phyloP scores from a whole-genome alignment of 306 rosid species.

The Cicer pinnatifidum region DNA sequence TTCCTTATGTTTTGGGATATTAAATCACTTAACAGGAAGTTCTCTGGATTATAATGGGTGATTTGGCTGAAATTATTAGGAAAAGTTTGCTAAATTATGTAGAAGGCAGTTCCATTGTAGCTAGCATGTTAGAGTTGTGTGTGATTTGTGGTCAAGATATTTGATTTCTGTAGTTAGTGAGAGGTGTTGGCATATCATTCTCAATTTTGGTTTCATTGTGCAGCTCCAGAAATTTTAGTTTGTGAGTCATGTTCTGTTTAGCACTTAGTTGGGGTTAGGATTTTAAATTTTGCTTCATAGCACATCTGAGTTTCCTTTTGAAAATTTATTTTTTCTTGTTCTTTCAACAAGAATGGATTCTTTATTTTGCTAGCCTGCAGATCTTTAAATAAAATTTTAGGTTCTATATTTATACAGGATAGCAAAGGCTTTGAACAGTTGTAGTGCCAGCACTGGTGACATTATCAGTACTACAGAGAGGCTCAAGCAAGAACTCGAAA shows the following conservation, averaged over 20 bases:
- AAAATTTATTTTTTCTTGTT: slow-evolving; percentile 23
- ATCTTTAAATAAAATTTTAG: slow-evolving; percentile 26
- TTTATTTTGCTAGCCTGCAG: slow-evolving; percentile 10
- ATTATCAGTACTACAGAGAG: slow-evolving; percentile 87
- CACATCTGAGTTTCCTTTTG: slow-evolving; percentile 17
- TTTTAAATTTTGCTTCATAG: slow-evolving; percentile 26
- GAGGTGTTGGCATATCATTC: slow-evolving; percentile 3
- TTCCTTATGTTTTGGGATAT: background rate
- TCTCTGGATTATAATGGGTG: slow-evolving; percentile 6
- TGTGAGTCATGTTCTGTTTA: slow-evolving; percentile 30
- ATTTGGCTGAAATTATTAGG: slow-evolving; percentile 30
- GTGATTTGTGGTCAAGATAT: slow-evolving; percentile 25
- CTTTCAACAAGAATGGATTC: slow-evolving; percentile 8
- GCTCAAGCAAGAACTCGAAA: slow-evolving; percentile 83
- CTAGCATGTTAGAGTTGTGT: slow-evolving; percentile 24
- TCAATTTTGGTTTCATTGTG: slow-evolving; percentile 9
- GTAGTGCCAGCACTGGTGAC: slow-evolving; percentile 85
- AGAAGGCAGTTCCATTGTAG: slow-evolving; percentile 30
- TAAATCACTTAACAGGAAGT: slow-evolving; percentile 1
- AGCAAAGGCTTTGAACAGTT: slow-evolving; percentile 74
- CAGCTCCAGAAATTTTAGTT: slow-evolving; percentile 19
- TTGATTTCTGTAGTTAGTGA: slow-evolving; percentile 23
- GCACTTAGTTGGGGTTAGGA: slow-evolving; percentile 29
- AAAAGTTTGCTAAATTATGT: background rate
- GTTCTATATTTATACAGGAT: slow-evolving; percentile 53